phyloP scores from a whole-genome alignment of 176 grass and related monocot species.

The Elymus sibiricus region DNA sequence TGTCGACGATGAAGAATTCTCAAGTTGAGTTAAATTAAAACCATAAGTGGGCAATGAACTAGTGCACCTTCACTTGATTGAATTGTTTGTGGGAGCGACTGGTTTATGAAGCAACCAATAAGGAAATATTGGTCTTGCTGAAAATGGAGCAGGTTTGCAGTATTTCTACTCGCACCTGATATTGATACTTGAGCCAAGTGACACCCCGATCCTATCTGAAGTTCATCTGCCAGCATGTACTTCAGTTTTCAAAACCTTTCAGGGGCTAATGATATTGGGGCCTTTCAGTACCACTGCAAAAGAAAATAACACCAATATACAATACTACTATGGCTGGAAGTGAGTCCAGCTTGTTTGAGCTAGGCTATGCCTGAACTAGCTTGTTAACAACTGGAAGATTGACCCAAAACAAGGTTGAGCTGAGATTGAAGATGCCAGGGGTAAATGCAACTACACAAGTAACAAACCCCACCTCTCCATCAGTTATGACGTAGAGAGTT shows the following conservation, averaged over 20 bases:
- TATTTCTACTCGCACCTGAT: neutral
- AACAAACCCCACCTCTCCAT: neutral
- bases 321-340: neutral
- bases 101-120: conserved; percentile 15
- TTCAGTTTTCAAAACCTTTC: conserved; percentile 7
- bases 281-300: neutral
- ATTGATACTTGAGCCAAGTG: neutral
- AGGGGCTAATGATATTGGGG: neutral
- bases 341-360: neutral
- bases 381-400: neutral
- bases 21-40: conserved; percentile 8
- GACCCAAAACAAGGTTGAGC: neutral
- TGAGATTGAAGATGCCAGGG: conserved; percentile 2
- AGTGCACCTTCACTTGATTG: conserved; percentile 1
- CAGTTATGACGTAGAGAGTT: neutral
- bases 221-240: neutral
- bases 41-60: neutral
- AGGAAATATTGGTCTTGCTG: conserved; percentile 4
- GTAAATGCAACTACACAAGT: neutral
- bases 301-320: neutral
- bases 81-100: neutral
- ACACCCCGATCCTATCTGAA: neutral
- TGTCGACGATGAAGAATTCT: conserved; percentile 32
- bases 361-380: neutral
- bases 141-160: conserved; percentile 5